phyloP scores from a whole-genome alignment of 495 filamentous ascomycete genomes.

The Penicillium psychrofluorescens region DNA sequence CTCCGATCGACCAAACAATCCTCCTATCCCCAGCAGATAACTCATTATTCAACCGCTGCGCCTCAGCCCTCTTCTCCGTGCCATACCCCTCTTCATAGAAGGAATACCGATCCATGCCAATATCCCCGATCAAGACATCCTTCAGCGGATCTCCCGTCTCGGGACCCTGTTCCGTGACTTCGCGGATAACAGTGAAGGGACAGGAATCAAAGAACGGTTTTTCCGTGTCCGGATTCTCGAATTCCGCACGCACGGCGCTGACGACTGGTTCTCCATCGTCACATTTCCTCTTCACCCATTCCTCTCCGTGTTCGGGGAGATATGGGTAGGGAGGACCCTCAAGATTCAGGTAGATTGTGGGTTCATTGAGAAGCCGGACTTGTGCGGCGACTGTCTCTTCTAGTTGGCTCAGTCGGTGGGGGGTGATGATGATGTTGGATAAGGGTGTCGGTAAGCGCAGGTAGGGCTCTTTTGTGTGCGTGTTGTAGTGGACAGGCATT shows the following conservation, averaged over 20 bases:
- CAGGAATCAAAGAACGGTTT: conserved; percentile 9
- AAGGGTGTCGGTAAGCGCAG: conserved; percentile 16
- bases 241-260: neutral
- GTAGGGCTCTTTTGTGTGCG: conserved; percentile 14
- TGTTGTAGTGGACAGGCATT: conserved; percentile 11
- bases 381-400: conserved; percentile 1
- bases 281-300: conserved; percentile 3
- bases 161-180: conserved; percentile 5
- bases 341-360: conserved; percentile 8
- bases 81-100: conserved; percentile 15
- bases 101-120: conserved; percentile 10
- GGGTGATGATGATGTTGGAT: conserved; percentile 22
- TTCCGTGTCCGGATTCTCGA: neutral
- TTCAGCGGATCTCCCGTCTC: conserved; percentile 3
- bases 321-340: conserved; percentile 17
- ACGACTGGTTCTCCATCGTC: neutral
- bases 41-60: conserved; percentile 9
- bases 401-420: conserved; percentile 6
- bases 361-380: conserved; percentile 14
- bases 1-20: conserved; percentile 17
- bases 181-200: conserved; percentile 19
- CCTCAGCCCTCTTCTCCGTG: conserved; percentile 9
- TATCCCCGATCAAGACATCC: conserved; percentile 15
- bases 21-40: conserved; percentile 11
- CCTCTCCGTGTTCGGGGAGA: conserved; percentile 8